Conservation (phyloP, 306 rosid genomes). For the Quercus robur region DNA sequence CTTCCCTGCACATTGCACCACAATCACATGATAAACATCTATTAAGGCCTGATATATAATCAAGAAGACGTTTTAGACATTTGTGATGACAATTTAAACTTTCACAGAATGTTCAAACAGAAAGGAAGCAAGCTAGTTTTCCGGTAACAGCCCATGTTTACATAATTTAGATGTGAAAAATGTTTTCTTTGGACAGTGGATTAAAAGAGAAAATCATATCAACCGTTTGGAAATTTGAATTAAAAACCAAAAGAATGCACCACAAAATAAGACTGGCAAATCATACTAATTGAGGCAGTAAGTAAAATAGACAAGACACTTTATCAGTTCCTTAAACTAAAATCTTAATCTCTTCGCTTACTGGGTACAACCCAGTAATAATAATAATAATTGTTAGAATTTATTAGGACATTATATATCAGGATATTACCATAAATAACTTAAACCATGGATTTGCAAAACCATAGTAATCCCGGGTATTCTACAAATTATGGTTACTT, state of each 20-base stretch:
- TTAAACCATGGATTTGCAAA: too few relatives aligned
- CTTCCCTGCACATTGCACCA: conserved; percentile 31
- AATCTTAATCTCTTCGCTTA: too few relatives aligned
- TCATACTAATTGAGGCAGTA: too few relatives aligned
- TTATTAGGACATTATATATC: too few relatives aligned
- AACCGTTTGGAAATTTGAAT: not conserved
- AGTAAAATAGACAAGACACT: too few relatives aligned
- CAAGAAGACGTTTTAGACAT: not conserved
- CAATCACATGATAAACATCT: not conserved
- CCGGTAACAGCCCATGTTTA: too few relatives aligned
- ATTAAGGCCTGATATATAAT: not conserved
- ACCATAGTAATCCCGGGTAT: too few relatives aligned
- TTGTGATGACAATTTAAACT: not conserved
- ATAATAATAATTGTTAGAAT: not conserved
- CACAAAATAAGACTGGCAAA: too few relatives aligned
- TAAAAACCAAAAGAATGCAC: not conserved
- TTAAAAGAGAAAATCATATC: not conserved
- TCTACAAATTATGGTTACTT: too few relatives aligned
- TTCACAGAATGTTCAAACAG: not conserved
- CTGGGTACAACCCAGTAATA: not conserved
- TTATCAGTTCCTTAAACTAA: too few relatives aligned
- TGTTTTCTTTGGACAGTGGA: not conserved
- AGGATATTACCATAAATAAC: too few relatives aligned
- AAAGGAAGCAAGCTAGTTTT: not conserved
- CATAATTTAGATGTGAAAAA: not conserved